These are phyloP conservation scores for Diaporthe aspalathi DNA, from an alignment of 2,329 filamentous ascomycete species.

Conservation along the genomic window DNA sequence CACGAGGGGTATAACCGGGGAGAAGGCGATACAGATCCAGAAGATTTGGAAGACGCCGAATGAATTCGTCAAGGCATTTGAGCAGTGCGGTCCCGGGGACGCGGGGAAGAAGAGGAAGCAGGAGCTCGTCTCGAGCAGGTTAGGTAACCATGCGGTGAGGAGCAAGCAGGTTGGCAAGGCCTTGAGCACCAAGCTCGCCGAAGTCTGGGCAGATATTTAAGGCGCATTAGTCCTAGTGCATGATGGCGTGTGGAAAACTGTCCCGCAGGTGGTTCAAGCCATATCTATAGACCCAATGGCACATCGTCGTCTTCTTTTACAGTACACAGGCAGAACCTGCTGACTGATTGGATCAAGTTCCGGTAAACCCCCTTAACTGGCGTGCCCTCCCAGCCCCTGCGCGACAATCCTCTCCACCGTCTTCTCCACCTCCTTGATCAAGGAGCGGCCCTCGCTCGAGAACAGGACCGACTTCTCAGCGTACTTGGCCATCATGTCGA, in stretches of 20 bases:
- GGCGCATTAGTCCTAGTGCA: background rate
- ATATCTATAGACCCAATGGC: slow-evolving; percentile 3
- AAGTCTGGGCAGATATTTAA: slow-evolving; percentile 73
- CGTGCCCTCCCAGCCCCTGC: slow-evolving; percentile 63
- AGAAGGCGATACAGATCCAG: slow-evolving; percentile 84
- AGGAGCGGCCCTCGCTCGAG: slow-evolving; percentile 69
- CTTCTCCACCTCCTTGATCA: slow-evolving; percentile 78
- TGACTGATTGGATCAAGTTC: background rate
- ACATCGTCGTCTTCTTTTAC: background rate
- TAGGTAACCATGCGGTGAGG: slow-evolving; percentile 67
- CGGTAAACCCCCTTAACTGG: background rate
- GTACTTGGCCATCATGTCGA: slow-evolving; percentile 88
- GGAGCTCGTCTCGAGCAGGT: slow-evolving; percentile 68
- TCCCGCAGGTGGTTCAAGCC: background rate
- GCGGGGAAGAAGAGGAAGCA: slow-evolving; percentile 66
- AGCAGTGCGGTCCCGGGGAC: slow-evolving; percentile 61
- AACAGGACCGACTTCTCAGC: slow-evolving; percentile 91
- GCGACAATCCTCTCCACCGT: slow-evolving; percentile 81
- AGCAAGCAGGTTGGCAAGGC: slow-evolving; percentile 75
- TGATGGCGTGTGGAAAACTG: background rate
- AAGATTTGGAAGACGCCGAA: slow-evolving; percentile 80
- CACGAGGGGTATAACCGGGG: slow-evolving; percentile 77
- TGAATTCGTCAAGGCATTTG: slow-evolving; percentile 77
- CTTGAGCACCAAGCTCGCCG: slow-evolving; percentile 76
- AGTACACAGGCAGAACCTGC: background rate